Conservation (phyloP, 495 filamentous ascomycete species). For the Apodospora peruviana region DNA sequence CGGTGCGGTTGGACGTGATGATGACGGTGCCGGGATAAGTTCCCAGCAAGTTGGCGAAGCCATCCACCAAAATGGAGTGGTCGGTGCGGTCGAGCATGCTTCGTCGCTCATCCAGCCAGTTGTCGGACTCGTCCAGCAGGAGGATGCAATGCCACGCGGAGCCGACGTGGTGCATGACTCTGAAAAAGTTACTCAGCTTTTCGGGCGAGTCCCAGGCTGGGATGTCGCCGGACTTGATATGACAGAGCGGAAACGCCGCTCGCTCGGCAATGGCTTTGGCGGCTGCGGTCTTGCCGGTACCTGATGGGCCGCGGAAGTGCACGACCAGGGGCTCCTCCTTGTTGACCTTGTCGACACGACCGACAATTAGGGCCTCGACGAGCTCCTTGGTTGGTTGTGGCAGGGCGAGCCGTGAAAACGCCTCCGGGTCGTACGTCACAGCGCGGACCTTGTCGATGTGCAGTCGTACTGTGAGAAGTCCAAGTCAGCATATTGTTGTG, state of each 20-base stretch:
- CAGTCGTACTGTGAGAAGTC: no score
- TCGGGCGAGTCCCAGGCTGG: background rate
- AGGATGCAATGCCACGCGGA: background rate
- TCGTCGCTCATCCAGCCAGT: background rate
- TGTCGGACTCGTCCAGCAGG: background rate
- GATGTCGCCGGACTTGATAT: background rate
- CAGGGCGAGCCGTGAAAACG: no score
- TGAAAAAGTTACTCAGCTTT: background rate
- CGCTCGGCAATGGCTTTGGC: background rate
- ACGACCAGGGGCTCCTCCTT: background rate
- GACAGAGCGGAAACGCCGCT: background rate
- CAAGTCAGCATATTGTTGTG: no score
- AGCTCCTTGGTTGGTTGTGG: no score
- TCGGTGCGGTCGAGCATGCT: background rate
- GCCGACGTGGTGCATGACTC: background rate
- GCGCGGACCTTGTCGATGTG: no score
- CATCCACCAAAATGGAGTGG: background rate
- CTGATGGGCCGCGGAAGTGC: background rate
- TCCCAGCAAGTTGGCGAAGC: background rate
- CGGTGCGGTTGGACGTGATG: no score
- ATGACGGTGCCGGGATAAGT: background rate
- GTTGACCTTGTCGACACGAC: no score
- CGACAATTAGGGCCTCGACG: no score
- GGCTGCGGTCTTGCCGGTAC: background rate
- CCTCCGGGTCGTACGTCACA: no score